phyloP scores from a whole-genome alignment of 129 eudicot species.

The Escallonia herrerae region DNA sequence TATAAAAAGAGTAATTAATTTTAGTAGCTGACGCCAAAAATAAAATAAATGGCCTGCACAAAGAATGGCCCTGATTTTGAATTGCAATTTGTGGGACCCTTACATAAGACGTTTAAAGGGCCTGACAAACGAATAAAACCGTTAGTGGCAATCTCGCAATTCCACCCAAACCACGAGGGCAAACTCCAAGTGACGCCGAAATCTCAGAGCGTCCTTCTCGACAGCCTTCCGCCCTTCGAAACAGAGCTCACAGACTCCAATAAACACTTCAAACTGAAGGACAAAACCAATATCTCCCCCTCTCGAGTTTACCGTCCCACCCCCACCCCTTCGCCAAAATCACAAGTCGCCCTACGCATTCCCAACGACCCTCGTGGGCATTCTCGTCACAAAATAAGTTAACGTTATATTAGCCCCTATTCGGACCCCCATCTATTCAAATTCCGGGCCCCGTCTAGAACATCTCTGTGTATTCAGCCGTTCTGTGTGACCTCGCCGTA shows the following conservation, averaged over 20 bases:
- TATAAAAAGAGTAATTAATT: too few species aligned
- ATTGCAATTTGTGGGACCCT: slow-evolving; percentile 11
- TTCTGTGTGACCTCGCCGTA: not conserved
- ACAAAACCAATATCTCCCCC: slow-evolving; percentile 1
- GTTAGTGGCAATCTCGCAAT: slow-evolving; percentile 30
- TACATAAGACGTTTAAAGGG: not conserved
- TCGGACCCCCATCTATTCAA: slow-evolving; percentile 11
- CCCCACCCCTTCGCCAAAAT: not conserved
- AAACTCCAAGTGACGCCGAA: slow-evolving; percentile 5
- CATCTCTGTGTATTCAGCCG: slow-evolving; percentile 1
- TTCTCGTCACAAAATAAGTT: not conserved
- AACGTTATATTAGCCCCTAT: slow-evolving; percentile 3
- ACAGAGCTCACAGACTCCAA: slow-evolving; percentile 25
- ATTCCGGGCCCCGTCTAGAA: slow-evolving; percentile 27
- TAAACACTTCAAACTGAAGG: slow-evolving; percentile 5
- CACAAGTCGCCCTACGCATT: not conserved
- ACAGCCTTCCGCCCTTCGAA: slow-evolving; percentile 25
- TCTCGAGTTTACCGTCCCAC: slow-evolving; percentile 14
- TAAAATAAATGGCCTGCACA: too few species aligned
- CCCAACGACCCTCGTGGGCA: slow-evolving; percentile 14
- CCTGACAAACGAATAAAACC: slow-evolving; percentile 34
- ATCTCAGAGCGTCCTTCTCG: slow-evolving; percentile 13
- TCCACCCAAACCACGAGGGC: not conserved
- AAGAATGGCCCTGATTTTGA: too few species aligned
- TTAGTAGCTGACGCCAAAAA: too few species aligned